These are phyloP conservation scores for Scedosporium aurantiacum DNA, from an alignment of 2,329 filamentous ascomycete species.

Conservation along the genomic window DNA sequence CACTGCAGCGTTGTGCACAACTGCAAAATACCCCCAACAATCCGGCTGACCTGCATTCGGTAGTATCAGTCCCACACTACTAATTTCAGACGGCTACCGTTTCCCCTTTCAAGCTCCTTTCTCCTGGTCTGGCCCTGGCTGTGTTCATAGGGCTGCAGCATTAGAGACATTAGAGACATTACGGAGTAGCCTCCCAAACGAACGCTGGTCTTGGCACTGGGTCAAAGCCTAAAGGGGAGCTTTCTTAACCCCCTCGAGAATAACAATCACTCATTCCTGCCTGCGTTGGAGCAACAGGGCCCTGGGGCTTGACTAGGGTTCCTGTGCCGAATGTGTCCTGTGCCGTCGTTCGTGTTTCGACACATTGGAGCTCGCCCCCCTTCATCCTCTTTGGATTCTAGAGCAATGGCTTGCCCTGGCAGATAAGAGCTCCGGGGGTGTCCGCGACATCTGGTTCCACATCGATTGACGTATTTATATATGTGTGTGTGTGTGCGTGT, in stretches of 20 bases:
- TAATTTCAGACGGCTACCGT: neutral
- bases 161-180: slow-evolving; percentile 1
- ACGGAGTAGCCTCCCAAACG: slow-evolving; percentile 1
- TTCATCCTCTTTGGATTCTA: neutral
- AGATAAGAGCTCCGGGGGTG: neutral
- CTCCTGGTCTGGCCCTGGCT: neutral
- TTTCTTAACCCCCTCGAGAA: no score
- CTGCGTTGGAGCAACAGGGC: no score
- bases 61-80: neutral
- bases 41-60: neutral
- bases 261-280: no score
- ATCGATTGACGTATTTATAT: no score
- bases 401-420: neutral
- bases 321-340: neutral
- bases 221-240: neutral
- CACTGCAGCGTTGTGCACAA: neutral
- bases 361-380: neutral
- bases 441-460: neutral
- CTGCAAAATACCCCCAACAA: neutral
- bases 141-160: neutral
- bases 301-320: neutral
- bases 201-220: neutral
- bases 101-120: neutral
- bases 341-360: neutral
- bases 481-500: no score